Conservation (phyloP, 257 asterid genomes). For the Coffea eugenioides region DNA sequence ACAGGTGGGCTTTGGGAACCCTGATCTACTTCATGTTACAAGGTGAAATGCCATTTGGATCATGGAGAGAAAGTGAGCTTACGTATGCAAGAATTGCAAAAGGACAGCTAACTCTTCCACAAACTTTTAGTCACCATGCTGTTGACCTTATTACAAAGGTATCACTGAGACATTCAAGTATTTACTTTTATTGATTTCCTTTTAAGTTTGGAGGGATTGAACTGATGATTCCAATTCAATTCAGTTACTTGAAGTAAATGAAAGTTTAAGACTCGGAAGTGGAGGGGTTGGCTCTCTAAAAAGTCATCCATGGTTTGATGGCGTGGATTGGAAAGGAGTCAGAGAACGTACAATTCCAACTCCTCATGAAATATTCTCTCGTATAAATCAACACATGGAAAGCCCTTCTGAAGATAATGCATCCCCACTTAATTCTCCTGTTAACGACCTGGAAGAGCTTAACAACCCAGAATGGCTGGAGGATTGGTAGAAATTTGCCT, state of each 20-base stretch:
- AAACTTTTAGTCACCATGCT: slow-evolving; percentile 58
- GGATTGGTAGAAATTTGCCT: slow-evolving; percentile 53
- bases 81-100: slow-evolving; percentile 79
- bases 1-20: slow-evolving; percentile 94
- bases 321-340: slow-evolving; percentile 70
- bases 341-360: slow-evolving; percentile 37
- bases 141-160: slow-evolving; percentile 89
- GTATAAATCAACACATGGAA: slow-evolving; percentile 58
- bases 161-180: neutral
- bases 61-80: slow-evolving; percentile 96
- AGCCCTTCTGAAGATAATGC: slow-evolving; percentile 40
- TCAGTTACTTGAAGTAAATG: slow-evolving; percentile 86
- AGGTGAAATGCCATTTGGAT: slow-evolving; percentile 97
- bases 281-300: slow-evolving; percentile 64
- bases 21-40: slow-evolving; percentile 90
- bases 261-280: slow-evolving; percentile 78
- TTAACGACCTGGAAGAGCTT: slow-evolving; percentile 47
- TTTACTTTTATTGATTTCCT: neutral
- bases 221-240: neutral
- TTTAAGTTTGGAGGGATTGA: neutral
- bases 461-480: slow-evolving; percentile 83
- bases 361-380: slow-evolving; percentile 59
- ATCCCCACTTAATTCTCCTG: slow-evolving; percentile 42
- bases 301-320: slow-evolving; percentile 79
- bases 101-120: slow-evolving; percentile 80